Conservation (phyloP, 2,329 filamentous ascomycete genomes). For the Aspergillus latus region DNA sequence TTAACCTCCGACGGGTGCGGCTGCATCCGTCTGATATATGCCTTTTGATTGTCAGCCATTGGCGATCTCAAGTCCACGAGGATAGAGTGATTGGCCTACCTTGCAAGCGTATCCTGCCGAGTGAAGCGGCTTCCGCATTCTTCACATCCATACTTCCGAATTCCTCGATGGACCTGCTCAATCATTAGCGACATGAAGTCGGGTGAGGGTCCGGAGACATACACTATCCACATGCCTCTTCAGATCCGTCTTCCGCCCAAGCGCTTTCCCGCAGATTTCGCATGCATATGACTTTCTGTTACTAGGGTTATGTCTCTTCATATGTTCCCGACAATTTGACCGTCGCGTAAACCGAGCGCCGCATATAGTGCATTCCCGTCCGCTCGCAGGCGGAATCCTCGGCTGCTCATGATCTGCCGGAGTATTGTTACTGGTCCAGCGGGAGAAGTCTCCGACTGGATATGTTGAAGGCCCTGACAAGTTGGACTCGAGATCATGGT, state of each 20-base stretch:
- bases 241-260: conserved; percentile 81
- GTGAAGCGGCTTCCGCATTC: conserved; percentile 72
- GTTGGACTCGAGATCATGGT: not conserved
- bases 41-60: conserved; percentile 13
- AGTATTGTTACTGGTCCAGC: conserved; percentile 13
- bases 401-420: conserved; percentile 11
- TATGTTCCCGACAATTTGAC: conserved; percentile 84
- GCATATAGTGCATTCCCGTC: conserved; percentile 73
- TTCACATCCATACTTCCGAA: conserved; percentile 67
- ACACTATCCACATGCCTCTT: conserved; percentile 56
- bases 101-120: conserved; percentile 77
- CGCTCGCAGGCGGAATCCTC: conserved; percentile 50
- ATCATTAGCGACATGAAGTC: conserved; percentile 49
- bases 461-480: not conserved
- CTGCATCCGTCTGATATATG: conserved; percentile 22
- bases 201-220: conserved; percentile 15
- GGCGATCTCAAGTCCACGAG: not conserved
- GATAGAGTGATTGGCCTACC: conserved; percentile 51
- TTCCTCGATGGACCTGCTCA: conserved; percentile 68
- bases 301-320: conserved; percentile 77
- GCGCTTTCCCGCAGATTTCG: conserved; percentile 68
- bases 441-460: conserved; percentile 14
- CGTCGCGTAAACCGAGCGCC: conserved; percentile 76
- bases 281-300: conserved; percentile 72
- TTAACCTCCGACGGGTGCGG: conserved; percentile 9